Percentiles rank a stretch among this genome's conserved stretches.
These are phyloP conservation scores for Blastobotrys chiropterorum DNA, from an alignment of 805 yeast genomes.

Conservation along the genomic window DNA sequence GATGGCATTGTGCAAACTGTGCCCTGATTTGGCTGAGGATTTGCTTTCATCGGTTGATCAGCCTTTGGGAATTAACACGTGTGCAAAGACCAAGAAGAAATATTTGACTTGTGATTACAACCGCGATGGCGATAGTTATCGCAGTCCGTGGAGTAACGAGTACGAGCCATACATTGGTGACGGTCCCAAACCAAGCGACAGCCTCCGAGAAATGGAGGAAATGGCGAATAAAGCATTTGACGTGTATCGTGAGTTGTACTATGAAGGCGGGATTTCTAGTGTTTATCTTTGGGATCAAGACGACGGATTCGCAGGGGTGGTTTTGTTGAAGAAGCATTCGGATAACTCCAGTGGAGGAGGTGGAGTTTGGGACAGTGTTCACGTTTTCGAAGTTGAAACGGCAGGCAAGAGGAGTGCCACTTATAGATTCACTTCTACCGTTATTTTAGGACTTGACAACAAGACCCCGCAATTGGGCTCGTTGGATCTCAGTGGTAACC, in stretches of 20 bases:
- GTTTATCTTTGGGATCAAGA: conserved; percentile 89
- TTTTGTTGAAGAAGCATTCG: conserved; percentile 67
- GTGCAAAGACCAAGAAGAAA: conserved; percentile 52
- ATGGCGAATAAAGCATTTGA: conserved; percentile 88
- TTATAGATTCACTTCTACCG: conserved; percentile 81
- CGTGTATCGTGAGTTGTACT: conserved; percentile 85
- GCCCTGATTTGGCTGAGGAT: conserved; percentile 78
- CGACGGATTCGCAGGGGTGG: conserved; percentile 88
- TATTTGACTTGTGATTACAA: conserved; percentile 89
- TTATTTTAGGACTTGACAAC: conserved; percentile 64
- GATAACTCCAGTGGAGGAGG: conserved; percentile 24
- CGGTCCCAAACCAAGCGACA: conserved; percentile 66
- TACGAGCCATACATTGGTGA: conserved; percentile 54
- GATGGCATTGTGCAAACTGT: conserved; percentile 41
- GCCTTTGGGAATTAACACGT: conserved; percentile 55
- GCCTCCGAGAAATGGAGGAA: conserved; percentile 66
- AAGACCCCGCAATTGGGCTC: conserved; percentile 32
- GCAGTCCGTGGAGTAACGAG: conserved; percentile 86
- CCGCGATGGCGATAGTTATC: conserved; percentile 85
- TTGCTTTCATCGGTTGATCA: conserved; percentile 80
- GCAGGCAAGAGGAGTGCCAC: conserved; percentile 34
- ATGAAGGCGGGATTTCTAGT: conserved; percentile 88
- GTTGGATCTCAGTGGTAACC: conserved; percentile 64
- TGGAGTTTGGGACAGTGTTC: conserved; percentile 89
- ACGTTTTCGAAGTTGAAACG: conserved; percentile 70